Conservation (phyloP, 176 grass and related monocot species). For the Coix lacrymajobi region DNA sequence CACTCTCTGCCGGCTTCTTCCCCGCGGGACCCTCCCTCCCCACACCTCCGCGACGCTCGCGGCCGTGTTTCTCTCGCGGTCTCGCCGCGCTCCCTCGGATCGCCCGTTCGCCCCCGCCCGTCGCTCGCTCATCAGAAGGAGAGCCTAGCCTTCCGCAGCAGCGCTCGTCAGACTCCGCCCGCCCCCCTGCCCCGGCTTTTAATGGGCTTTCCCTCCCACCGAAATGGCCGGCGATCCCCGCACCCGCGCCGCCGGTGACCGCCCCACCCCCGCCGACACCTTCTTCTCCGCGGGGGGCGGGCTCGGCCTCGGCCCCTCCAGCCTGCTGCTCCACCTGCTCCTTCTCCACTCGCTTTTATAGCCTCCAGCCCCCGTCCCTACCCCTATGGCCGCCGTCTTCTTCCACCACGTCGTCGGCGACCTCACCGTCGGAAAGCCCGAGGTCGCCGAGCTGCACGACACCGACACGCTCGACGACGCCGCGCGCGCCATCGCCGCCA, state of each 20-base stretch:
- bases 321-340: slow-evolving; percentile 71
- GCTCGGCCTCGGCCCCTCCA: slow-evolving; percentile 36
- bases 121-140: not conserved
- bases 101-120: not conserved
- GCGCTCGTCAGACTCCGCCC: not conserved
- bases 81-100: not conserved
- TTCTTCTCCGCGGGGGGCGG: slow-evolving; percentile 9
- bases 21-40: not conserved
- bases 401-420: slow-evolving; percentile 92
- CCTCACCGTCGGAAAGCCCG: slow-evolving; percentile 80
- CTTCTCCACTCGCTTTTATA: slow-evolving; percentile 90
- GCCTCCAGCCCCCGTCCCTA: not conserved
- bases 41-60: not conserved
- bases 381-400: slow-evolving; percentile 70
- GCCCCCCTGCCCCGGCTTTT: slow-evolving; percentile 7
- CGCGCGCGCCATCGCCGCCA: slow-evolving; percentile 57
- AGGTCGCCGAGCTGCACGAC: slow-evolving; percentile 64
- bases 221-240: slow-evolving; percentile 47
- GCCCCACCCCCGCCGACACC: slow-evolving; percentile 1
- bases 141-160: not conserved
- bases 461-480: slow-evolving; percentile 69
- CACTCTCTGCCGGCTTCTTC: not conserved
- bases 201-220: slow-evolving; percentile 59
- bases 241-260: slow-evolving; percentile 41
- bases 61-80: not conserved